These are phyloP conservation scores for Backusella australiensis DNA, from an alignment of 192 early-diverging fungal genomes.

Conservation along the genomic window DNA sequence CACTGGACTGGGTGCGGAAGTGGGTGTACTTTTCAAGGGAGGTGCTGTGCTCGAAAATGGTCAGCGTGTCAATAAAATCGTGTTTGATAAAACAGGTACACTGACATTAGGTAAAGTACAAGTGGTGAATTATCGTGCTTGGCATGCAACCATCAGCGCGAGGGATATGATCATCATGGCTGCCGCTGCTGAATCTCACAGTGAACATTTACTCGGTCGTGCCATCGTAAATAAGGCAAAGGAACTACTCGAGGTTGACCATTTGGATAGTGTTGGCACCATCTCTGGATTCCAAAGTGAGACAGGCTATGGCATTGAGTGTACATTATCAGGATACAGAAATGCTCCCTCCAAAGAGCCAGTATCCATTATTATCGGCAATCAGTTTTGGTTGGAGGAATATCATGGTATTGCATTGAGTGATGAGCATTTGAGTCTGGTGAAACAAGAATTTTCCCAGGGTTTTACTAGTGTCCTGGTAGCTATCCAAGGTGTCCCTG, in stretches of 20 bases:
- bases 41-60: conserved; percentile 84
- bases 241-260: conserved; percentile 24
- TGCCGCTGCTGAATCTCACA: conserved; percentile 75
- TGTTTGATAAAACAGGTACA: conserved; percentile 99
- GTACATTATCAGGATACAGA: background rate
- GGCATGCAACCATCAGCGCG: background rate
- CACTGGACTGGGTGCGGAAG: conserved; percentile 90
- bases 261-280: conserved; percentile 37
- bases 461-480: conserved; percentile 84
- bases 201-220: conserved; percentile 90
- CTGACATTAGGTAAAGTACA: conserved; percentile 75
- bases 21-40: conserved; percentile 96
- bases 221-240: conserved; percentile 65
- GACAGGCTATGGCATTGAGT: conserved; percentile 33
- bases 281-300: conserved; percentile 62
- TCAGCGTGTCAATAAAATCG: conserved; percentile 75
- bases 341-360: background rate
- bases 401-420: conserved; percentile 46
- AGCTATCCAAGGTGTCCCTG: conserved; percentile 56
- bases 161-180: conserved; percentile 30
- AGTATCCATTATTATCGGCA: conserved; percentile 67
- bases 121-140: conserved; percentile 49
- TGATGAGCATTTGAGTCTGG: conserved; percentile 27
- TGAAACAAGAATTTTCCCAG: conserved; percentile 54
- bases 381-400: conserved; percentile 55